A percentile compares a stretch with the other conserved stretches of the same genome.
phyloP scores from a whole-genome alignment of 2,329 filamentous ascomycete species.

The Stachybotrys echinatus region DNA sequence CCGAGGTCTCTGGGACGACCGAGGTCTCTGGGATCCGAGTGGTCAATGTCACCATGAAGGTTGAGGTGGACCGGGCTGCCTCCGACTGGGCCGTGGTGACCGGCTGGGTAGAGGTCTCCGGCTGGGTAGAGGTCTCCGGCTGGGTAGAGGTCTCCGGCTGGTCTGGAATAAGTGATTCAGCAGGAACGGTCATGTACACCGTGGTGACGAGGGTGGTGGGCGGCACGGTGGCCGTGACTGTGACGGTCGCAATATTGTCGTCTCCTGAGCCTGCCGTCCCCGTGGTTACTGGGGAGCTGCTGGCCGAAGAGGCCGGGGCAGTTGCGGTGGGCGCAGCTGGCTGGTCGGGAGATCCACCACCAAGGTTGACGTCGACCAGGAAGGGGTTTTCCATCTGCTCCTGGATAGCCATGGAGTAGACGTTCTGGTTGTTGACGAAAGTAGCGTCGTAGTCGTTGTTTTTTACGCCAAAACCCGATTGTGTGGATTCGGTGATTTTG shows the following conservation, averaged over 20 bases:
- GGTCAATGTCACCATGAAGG: not conserved
- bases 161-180: constrained; percentile 5
- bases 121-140: too few relatives aligned
- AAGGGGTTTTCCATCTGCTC: constrained; percentile 40
- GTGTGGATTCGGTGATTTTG: constrained; percentile 24
- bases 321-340: not conserved
- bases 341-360: not conserved
- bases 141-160: constrained; percentile 7
- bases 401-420: constrained; percentile 37
- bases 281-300: not conserved
- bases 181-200: constrained; percentile 29
- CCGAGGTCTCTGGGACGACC: not conserved
- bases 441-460: constrained; percentile 10
- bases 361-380: constrained; percentile 31
- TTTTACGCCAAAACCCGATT: constrained; percentile 14
- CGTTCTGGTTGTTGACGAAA: constrained; percentile 31
- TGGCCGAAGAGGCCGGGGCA: not conserved
- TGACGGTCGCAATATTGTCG: constrained; percentile 18
- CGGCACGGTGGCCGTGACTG: constrained; percentile 31
- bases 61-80: not conserved
- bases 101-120: too few relatives aligned
- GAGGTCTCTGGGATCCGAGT: too few relatives aligned
- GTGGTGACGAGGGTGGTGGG: constrained; percentile 32
- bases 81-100: too few relatives aligned
- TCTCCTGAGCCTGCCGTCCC: constrained; percentile 5